Evolutionary conservation across 1,284 basidiomycete species (phyloP).

Genomic region (Pseudozyma pruni): DNA sequence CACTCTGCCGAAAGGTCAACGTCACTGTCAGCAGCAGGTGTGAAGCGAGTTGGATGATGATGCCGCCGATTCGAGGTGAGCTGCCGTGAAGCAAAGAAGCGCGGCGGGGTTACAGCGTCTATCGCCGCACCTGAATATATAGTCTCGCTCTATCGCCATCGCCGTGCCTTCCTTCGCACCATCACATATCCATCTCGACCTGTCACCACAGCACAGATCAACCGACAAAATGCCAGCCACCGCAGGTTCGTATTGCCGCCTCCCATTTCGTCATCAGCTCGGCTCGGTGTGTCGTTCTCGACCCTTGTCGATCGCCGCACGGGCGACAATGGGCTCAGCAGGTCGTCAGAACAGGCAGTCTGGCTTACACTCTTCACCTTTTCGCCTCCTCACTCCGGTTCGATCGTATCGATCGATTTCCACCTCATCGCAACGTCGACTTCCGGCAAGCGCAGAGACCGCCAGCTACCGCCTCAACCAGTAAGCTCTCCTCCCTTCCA

Average conservation of each 20-base stretch:
- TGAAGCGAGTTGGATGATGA: slow-evolving; percentile 5
- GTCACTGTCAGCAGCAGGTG: neutral
- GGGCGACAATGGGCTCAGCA: neutral
- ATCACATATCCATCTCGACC: no score
- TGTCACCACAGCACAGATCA: neutral
- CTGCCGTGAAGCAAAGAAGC: neutral
- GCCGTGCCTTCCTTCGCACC: no score
- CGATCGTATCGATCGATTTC: neutral
- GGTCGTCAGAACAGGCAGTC: neutral
- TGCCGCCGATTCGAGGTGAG: slow-evolving; percentile 1
- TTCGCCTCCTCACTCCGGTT: neutral
- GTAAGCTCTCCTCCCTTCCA: slow-evolving; percentile 22
- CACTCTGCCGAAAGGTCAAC: neutral
- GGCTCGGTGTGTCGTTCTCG: neutral
- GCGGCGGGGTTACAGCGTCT: neutral
- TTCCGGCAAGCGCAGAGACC: slow-evolving; percentile 53
- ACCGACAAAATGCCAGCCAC: slow-evolving; percentile 46
- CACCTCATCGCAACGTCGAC: neutral
- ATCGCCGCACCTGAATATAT: slow-evolving; percentile 11
- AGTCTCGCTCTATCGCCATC: neutral
- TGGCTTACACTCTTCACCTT: slow-evolving; percentile 11
- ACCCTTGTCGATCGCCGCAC: neutral
- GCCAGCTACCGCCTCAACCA: slow-evolving; percentile 64
- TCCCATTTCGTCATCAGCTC: neutral
- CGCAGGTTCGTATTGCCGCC: slow-evolving; percentile 47